These are phyloP conservation scores for Penstemon davidsonii DNA, from an alignment of 257 asterid genomes.

Conservation along the genomic window DNA sequence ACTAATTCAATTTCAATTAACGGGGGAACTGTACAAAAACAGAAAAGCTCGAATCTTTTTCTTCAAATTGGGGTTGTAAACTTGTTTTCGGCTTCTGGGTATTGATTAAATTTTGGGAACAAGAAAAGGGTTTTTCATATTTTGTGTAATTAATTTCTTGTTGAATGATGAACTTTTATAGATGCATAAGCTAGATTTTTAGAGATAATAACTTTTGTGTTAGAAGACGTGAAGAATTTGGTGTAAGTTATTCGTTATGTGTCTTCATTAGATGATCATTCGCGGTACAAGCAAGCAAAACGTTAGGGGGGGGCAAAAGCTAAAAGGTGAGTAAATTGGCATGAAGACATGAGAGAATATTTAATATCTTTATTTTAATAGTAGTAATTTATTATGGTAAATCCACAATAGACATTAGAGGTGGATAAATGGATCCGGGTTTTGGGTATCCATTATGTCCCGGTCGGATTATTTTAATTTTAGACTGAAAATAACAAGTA, in stretches of 20 bases:
- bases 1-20: background rate
- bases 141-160: background rate
- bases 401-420: too few relatives aligned
- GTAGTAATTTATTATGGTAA: background rate
- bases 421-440: too few relatives aligned
- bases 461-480: too few relatives aligned
- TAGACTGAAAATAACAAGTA: too few relatives aligned
- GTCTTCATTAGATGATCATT: constrained; percentile 23
- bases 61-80: background rate
- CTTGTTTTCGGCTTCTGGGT: background rate
- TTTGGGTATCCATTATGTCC: too few relatives aligned
- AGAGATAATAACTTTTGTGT: background rate
- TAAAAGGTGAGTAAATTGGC: background rate
- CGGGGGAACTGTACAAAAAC: too few relatives aligned
- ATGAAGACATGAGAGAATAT: constrained; percentile 4
- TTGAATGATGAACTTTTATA: background rate
- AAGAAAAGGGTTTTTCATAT: background rate
- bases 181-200: background rate
- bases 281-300: constrained; percentile 35
- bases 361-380: background rate
- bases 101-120: too few relatives aligned
- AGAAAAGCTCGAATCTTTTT: too few relatives aligned
- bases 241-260: constrained; percentile 45
- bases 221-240: constrained; percentile 32
- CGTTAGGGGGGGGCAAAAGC: constrained; percentile 18